Evolutionary conservation across 2,329 filamentous ascomycete species (phyloP).

Genomic region (Penicillium digitatum): DNA sequence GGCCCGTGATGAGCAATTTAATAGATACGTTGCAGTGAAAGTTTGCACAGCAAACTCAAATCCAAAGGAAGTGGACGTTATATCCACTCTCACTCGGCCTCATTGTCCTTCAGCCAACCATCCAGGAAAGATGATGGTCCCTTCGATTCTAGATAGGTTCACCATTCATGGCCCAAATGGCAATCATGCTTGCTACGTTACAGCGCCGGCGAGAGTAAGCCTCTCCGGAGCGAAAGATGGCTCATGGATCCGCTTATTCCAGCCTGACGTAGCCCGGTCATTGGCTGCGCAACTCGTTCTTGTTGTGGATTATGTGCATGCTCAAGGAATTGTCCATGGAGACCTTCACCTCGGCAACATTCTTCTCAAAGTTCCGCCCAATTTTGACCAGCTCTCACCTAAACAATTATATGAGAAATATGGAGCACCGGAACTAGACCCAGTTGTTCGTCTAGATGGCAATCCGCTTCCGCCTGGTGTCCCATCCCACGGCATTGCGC

Average conservation of each 20-base stretch:
- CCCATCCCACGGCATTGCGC: constrained; percentile 15
- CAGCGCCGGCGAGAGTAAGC: constrained; percentile 17
- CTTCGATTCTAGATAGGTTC: not conserved
- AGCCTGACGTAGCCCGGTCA: constrained; percentile 22
- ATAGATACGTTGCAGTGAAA: constrained; percentile 8
- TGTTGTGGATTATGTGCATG: constrained; percentile 31
- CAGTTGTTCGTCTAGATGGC: constrained; percentile 22
- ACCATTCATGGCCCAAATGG: constrained; percentile 6
- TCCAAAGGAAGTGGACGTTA: constrained; percentile 7
- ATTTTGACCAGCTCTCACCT: constrained; percentile 20
- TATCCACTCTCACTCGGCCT: constrained; percentile 18
- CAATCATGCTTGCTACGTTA: constrained; percentile 24
- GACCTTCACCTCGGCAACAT: constrained; percentile 28
- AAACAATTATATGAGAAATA: constrained; percentile 21
- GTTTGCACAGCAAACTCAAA: not conserved
- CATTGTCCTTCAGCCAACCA: not conserved
- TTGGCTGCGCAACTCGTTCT: constrained; percentile 29
- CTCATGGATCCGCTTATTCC: constrained; percentile 24
- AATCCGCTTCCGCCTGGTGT: constrained; percentile 18
- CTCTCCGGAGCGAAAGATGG: constrained; percentile 19
- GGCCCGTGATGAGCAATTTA: constrained; percentile 19
- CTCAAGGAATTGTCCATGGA: constrained; percentile 27
- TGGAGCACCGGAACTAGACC: constrained; percentile 19
- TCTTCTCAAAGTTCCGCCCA: constrained; percentile 16
- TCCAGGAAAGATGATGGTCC: not conserved